Percentiles rank a stretch among this genome's conserved stretches.
phyloP scores from a whole-genome alignment of 164 flowering plant genomes.

The Vitis riparia region DNA sequence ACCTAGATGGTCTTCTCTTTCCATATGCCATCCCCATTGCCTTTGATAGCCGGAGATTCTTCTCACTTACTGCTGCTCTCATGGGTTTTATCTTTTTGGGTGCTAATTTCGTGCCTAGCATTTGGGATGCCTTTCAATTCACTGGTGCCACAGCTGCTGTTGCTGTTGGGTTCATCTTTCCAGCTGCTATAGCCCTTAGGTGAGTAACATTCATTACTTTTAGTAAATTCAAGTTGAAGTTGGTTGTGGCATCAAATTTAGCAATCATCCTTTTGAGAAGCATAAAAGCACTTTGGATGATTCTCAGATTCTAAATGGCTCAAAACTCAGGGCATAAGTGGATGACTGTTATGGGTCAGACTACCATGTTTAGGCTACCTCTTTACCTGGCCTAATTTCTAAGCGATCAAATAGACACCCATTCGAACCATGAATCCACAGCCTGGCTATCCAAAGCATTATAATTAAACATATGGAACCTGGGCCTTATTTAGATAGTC shows the following conservation, averaged over 20 bases:
- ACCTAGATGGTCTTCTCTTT: conserved; percentile 69
- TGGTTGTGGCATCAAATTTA: neutral
- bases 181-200: conserved; percentile 72
- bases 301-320: neutral
- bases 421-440: too few species aligned
- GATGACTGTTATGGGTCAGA: neutral
- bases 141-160: conserved; percentile 78
- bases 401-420: too few species aligned
- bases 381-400: too few species aligned
- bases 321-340: neutral
- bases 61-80: conserved; percentile 41
- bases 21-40: conserved; percentile 54
- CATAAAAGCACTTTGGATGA: neutral
- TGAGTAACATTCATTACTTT: conserved; percentile 19
- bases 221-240: neutral
- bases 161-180: conserved; percentile 72
- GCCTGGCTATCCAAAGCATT: too few species aligned
- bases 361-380: neutral
- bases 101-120: conserved; percentile 74
- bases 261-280: neutral
- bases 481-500: too few species aligned
- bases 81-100: conserved; percentile 61
- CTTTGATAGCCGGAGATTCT: conserved; percentile 50
- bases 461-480: too few species aligned
- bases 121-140: conserved; percentile 85